These are phyloP conservation scores for Ogataea saltuana DNA, from an alignment of 805 yeast genomes.

Conservation along the genomic window DNA sequence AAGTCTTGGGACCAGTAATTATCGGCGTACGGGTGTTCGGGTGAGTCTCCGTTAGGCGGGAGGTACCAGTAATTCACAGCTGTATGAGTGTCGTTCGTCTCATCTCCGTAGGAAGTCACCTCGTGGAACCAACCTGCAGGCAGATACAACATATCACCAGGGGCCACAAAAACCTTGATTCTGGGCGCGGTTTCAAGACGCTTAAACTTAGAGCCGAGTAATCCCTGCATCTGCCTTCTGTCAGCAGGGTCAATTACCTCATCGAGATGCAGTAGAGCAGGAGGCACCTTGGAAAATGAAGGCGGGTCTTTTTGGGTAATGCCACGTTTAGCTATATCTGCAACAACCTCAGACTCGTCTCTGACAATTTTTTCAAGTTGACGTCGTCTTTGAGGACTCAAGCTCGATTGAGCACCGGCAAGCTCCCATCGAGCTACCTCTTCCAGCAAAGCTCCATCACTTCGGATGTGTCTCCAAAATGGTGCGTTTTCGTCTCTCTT, in stretches of 20 bases:
- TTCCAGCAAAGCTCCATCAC: constrained; percentile 60
- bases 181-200: constrained; percentile 44
- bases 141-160: constrained; percentile 67
- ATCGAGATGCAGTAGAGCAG: constrained; percentile 59
- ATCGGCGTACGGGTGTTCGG: constrained; percentile 45
- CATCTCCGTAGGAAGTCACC: constrained; percentile 61
- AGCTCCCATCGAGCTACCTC: constrained; percentile 49
- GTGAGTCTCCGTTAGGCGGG: constrained; percentile 51
- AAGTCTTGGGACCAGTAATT: constrained; percentile 57
- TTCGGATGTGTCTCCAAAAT: constrained; percentile 60
- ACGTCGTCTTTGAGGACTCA: constrained; percentile 30
- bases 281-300: constrained; percentile 65
- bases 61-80: constrained; percentile 77
- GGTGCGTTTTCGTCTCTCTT: constrained; percentile 54
- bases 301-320: constrained; percentile 55
- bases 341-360: constrained; percentile 29
- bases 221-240: constrained; percentile 32
- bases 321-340: constrained; percentile 17
- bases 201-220: constrained; percentile 50
- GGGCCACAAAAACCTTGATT: constrained; percentile 48
- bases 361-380: constrained; percentile 30
- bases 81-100: constrained; percentile 44
- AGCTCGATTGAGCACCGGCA: constrained; percentile 10
- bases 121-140: constrained; percentile 88
- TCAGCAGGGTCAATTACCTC: constrained; percentile 41